Base-by-base conservation (phyloP, 331 rosid genomes). In the Acacia concinna region DNA sequence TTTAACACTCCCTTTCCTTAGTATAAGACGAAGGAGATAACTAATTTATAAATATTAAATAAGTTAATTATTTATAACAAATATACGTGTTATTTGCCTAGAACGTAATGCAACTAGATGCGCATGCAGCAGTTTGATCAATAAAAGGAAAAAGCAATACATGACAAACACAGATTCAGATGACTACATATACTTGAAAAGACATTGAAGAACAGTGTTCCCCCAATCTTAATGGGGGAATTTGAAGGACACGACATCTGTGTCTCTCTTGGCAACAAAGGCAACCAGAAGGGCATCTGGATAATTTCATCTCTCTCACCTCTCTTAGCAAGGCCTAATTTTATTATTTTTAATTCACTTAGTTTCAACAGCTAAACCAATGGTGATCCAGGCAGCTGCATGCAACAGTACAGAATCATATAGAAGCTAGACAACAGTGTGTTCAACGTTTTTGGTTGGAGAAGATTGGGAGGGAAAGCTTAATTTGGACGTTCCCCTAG, bases 261-360 rank as follows among this genome's bases (percentile, higher is more conserved):
- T 13, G 62, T 11, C 30, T 31, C 75, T 57, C 12, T 64, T 23
- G 34, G 72, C 75, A 47, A 47, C n/a, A 5, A 76, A 62, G 12
- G 20, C 69, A 70, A 71, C 69, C 77, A 70, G 13, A 35, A 15
- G 21, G 71, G 28, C 79, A 77, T 62, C 54, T 46, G 25, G 40
- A 13, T 13, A 59, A 25, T 41, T 25, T 27, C 10, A n/a, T n/a
- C 64, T 25, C 65, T 20, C 27, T 28, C 25, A 2, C 27, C 23
- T 9, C 18, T 27, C 49, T 47, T 9, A 28, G 38, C 40, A 54
- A 38, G 57, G 44, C 28, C 44, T 5, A 12, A 35, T 4, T 14
- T 44, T 4, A n/a, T n/a, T n/a, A n/a, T 17, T 1, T 3, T 9
- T 28, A n/a, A n/a, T n/a, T 21, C 15, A 10, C 27, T 37, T 34